Base-by-base conservation (phyloP, 257 asterid genomes). In the Forsythia viridissima region DNA sequence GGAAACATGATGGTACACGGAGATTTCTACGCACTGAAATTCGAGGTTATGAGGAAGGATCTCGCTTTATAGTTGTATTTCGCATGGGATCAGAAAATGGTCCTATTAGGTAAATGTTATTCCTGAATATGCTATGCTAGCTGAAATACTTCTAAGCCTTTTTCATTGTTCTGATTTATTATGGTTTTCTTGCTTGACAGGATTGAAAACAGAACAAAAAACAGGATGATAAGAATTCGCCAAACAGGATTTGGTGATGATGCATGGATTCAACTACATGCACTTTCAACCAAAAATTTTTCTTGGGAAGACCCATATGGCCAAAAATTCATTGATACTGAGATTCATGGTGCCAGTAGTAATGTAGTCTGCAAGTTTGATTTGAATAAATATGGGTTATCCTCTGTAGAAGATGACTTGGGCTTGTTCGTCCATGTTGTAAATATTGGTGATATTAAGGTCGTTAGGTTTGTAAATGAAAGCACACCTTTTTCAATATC, bases 21-120 rank as follows among this genome's bases (percentile, higher is more conserved):
- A 87, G 79, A 78, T 88, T 84, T 80, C 65, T 95, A 72, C 94
- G 93, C 78, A 86, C 90, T 57, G 98, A 95, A 86, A 90, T 95
- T 78, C 99, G 99, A 81, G 99, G 98, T 77, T 95, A 89, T 83
- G 99, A 95, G 85, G 99, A 95, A 89, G 99, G 99, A 24, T 95
- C 97, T 74, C 99, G 99, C 40, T 95, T 93, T 83, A 84, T 88
- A 79, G 93, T 92, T 67, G 98, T 95, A 41, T 93, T 93, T 74
- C 99, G 99, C 74, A 89, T 90, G 78, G 99, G 97, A 83, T 86
- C 98, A 9, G 72, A 85, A 72, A 86, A 85, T 79, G 99, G 97
- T 79, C 98, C 98, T 75, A 87, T 95, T 48, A 95, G 99, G 98
- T 95, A 88, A 73, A 20, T 44, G 67, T 61, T 65, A 72, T 74